A percentile compares a stretch with the other conserved stretches of the same genome.
Evolutionary conservation across 805 yeast genomes (phyloP).

Genomic region (Starmerella sp.): DNA sequence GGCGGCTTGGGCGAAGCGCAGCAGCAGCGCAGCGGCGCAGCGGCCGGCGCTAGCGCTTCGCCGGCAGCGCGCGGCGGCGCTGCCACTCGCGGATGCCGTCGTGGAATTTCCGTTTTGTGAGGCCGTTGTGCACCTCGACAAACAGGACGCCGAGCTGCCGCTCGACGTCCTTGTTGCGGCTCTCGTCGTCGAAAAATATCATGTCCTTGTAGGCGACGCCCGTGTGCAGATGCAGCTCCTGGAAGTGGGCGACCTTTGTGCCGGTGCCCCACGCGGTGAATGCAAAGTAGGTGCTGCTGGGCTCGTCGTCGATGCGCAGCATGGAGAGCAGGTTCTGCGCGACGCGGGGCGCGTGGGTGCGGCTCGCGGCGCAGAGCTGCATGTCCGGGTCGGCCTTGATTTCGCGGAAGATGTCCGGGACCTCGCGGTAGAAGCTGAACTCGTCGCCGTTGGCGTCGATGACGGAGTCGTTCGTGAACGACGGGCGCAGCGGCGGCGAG

Average conservation of each 20-base stretch:
- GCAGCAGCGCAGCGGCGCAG: no score
- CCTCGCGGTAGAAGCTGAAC: conserved; percentile 55
- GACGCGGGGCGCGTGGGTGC: conserved; percentile 69
- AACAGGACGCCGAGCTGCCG: conserved; percentile 54
- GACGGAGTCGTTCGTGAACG: conserved; percentile 31
- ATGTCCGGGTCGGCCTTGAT: conserved; percentile 38
- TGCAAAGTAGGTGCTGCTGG: conserved; percentile 44
- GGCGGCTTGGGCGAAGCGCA: no score
- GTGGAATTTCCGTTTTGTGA: conserved; percentile 13
- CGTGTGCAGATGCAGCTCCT: conserved; percentile 37
- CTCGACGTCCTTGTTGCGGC: conserved; percentile 66
- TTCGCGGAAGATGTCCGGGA: conserved; percentile 48
- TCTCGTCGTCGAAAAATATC: conserved; percentile 70
- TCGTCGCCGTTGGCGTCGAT: conserved; percentile 46
- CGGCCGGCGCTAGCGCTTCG: neutral
- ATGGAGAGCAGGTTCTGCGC: conserved; percentile 52
- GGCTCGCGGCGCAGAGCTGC: conserved; percentile 56
- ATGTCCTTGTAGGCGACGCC: conserved; percentile 40
- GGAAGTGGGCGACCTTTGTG: conserved; percentile 44
- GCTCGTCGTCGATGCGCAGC: conserved; percentile 43
- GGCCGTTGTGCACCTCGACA: conserved; percentile 47
- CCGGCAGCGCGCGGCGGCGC: neutral
- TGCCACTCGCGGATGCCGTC: conserved; percentile 22
- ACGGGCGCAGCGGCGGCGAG: conserved; percentile 39
- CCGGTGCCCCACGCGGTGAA: conserved; percentile 33